A percentile compares a stretch with the other conserved stretches of the same genome.
phyloP scores from a whole-genome alignment of 441 rosid species.

The Gossypium aridum region DNA sequence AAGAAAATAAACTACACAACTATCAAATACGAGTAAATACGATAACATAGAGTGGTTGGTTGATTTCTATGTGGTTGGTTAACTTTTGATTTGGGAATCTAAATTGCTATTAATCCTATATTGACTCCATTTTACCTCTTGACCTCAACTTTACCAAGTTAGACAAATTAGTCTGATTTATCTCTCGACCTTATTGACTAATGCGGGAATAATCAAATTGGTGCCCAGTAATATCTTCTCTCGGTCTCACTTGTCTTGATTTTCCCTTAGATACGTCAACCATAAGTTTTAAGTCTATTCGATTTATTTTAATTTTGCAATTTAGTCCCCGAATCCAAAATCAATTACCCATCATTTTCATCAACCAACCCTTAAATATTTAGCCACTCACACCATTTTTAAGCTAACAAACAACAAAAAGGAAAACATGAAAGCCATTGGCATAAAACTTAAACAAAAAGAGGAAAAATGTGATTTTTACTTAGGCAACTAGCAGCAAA shows the following conservation, averaged over 20 bases:
- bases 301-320: too few species aligned
- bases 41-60: background rate
- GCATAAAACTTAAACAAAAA: too few species aligned
- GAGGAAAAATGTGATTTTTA: too few species aligned
- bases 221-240: background rate
- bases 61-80: background rate
- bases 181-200: background rate
- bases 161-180: background rate
- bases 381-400: background rate
- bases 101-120: too few species aligned
- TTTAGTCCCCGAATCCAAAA: background rate
- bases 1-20: background rate
- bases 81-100: too few species aligned
- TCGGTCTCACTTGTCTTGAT: background rate
- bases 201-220: background rate
- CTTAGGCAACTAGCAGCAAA: background rate
- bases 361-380: background rate
- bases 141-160: background rate
- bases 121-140: background rate
- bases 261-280: background rate
- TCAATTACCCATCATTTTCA: background rate
- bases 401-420: too few species aligned
- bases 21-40: background rate
- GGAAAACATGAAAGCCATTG: too few species aligned
- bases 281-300: background rate